A percentile compares a stretch with the other conserved stretches of the same genome.
Evolutionary conservation across 345 rosid genomes (phyloP).

Genomic region (Gossypium mustelinum): DNA sequence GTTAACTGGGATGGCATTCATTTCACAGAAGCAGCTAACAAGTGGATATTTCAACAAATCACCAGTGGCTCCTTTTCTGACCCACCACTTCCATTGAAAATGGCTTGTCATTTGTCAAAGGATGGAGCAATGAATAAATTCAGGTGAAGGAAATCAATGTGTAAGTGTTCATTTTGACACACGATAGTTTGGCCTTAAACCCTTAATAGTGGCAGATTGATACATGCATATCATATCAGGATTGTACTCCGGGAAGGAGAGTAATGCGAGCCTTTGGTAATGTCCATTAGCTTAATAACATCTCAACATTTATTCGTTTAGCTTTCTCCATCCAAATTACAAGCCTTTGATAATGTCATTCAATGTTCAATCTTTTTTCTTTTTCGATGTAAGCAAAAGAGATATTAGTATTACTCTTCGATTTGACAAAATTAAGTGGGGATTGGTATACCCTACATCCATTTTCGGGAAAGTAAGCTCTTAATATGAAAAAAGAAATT

Average conservation of each 20-base stretch:
- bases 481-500: too few species aligned
- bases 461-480: too few species aligned
- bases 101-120: slow-evolving; percentile 47
- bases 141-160: neutral
- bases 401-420: neutral
- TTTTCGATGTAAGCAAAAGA: neutral
- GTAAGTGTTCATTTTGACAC: neutral
- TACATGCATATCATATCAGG: neutral
- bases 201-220: neutral
- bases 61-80: slow-evolving; percentile 45
- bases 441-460: neutral
- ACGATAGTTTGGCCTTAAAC: neutral
- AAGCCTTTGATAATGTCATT: neutral
- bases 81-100: slow-evolving; percentile 42
- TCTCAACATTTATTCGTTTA: neutral
- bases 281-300: neutral
- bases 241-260: neutral
- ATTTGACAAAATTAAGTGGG: neutral
- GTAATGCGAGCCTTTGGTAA: neutral
- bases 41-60: slow-evolving; percentile 44
- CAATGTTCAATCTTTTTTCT: neutral
- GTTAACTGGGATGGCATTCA: slow-evolving; percentile 75
- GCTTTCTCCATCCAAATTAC: neutral
- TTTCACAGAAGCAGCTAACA: slow-evolving; percentile 66
- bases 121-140: slow-evolving; percentile 10